A percentile compares a stretch with the other conserved stretches of the same genome.
These are phyloP conservation scores for Hippophae rhamnoides DNA, from an alignment of 306 rosid genomes.

Conservation along the genomic window DNA sequence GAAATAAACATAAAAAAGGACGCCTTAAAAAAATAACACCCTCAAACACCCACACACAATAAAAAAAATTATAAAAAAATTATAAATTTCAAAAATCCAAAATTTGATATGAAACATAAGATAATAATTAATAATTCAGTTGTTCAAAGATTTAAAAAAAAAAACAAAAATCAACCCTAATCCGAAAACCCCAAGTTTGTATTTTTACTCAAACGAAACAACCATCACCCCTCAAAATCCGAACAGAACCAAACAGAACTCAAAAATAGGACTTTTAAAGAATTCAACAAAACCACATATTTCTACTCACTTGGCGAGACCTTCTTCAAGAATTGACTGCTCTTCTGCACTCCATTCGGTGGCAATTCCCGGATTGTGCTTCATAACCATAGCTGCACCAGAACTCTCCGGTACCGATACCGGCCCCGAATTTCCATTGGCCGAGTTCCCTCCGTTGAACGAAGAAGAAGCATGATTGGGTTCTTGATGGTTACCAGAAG, in stretches of 20 bases:
- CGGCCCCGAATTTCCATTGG: slow-evolving; percentile 51
- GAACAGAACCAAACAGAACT: background rate
- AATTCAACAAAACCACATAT: slow-evolving; percentile 1
- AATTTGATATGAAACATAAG: no score
- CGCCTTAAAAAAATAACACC: no score
- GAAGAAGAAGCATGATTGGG: slow-evolving; percentile 58
- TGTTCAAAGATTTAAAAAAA: no score
- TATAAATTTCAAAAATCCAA: no score
- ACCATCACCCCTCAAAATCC: no score
- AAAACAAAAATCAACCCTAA: no score
- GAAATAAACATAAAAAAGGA: no score
- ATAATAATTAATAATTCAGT: no score
- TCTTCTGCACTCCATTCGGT: slow-evolving; percentile 82
- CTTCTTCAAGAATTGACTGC: slow-evolving; percentile 72
- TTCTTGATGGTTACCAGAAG: slow-evolving; percentile 67
- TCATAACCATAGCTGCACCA: slow-evolving; percentile 46
- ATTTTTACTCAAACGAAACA: no score
- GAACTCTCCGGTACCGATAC: slow-evolving; percentile 51
- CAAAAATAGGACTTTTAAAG: background rate
- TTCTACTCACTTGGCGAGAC: slow-evolving; percentile 62
- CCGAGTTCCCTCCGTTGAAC: slow-evolving; percentile 45
- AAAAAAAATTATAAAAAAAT: no score
- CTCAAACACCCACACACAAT: no score
- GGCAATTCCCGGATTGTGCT: slow-evolving; percentile 87
- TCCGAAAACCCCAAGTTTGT: no score